phyloP scores from a whole-genome alignment of 768 basidiomycete genomes.

The Lactarius sanguifluus region DNA sequence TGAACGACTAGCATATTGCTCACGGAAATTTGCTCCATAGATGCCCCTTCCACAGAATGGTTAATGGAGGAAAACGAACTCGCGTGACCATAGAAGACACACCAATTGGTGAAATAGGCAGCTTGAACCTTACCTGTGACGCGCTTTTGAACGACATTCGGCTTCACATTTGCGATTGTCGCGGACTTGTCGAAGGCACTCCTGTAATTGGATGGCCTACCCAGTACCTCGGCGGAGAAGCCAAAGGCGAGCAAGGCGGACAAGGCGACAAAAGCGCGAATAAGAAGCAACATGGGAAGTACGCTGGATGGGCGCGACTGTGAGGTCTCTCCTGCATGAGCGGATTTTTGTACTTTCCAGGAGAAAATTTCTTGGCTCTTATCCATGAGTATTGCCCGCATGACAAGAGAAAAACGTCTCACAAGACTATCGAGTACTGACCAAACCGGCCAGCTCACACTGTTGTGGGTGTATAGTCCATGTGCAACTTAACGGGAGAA shows the following conservation, averaged over 20 bases:
- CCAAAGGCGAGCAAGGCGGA: conserved; percentile 8
- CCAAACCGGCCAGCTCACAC: background rate
- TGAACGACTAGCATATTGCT: conserved; percentile 29
- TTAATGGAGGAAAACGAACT: background rate
- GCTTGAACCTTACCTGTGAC: conserved; percentile 36
- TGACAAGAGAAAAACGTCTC: background rate
- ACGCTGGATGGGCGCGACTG: background rate
- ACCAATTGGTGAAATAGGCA: conserved; percentile 42
- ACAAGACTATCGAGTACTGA: background rate
- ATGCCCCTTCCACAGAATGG: conserved; percentile 45
- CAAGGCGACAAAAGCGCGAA: background rate
- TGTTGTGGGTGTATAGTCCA: background rate
- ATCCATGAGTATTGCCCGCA: background rate
- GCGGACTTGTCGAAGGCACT: conserved; percentile 13
- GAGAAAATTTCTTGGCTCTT: background rate
- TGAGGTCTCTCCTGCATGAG: background rate
- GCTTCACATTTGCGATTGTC: conserved; percentile 17
- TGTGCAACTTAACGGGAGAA: conserved; percentile 1
- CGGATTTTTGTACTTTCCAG: background rate
- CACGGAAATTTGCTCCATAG: conserved; percentile 64
- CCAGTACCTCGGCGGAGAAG: conserved; percentile 15
- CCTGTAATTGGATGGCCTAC: conserved; percentile 17
- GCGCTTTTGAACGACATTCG: conserved; percentile 13
- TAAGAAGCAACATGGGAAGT: conserved; percentile 7
- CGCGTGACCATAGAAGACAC: conserved; percentile 14